Conservation (phyloP, 2,329 filamentous ascomycete genomes). For the Fusarium tricinctum region DNA sequence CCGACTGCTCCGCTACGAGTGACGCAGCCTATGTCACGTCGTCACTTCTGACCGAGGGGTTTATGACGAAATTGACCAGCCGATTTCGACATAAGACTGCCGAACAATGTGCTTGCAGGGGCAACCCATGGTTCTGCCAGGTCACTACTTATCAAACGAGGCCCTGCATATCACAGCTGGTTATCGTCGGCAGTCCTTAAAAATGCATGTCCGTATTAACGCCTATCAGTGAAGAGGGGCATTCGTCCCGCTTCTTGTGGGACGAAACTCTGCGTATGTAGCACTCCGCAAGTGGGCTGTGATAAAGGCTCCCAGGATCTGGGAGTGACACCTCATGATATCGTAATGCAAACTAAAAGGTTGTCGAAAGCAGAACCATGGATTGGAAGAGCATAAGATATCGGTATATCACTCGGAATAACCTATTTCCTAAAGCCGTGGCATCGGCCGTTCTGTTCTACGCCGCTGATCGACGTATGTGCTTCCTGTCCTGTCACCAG, state of each 20-base stretch:
- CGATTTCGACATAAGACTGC: conserved; percentile 27
- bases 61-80: conserved; percentile 28
- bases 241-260: conserved; percentile 44
- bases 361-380: not conserved
- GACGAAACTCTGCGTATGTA: conserved; percentile 27
- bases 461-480: conserved; percentile 27
- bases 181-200: conserved; percentile 22
- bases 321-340: conserved; percentile 37
- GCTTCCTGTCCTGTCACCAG: conserved; percentile 23
- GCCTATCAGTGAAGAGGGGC: conserved; percentile 46
- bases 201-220: conserved; percentile 25
- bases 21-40: conserved; percentile 40
- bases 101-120: conserved; percentile 5
- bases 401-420: conserved; percentile 4
- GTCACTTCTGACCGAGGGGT: conserved; percentile 15
- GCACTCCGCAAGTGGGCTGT: conserved; percentile 34
- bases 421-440: conserved; percentile 2
- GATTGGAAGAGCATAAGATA: not conserved
- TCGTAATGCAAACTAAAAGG: conserved; percentile 27
- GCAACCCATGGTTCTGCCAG: conserved; percentile 17
- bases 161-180: conserved; percentile 16
- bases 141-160: conserved; percentile 14
- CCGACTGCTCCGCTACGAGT: conserved; percentile 32
- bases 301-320: conserved; percentile 41
- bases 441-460: conserved; percentile 10